Conservation (phyloP, 2,329 filamentous ascomycete genomes). For the Boeremia exigua region DNA sequence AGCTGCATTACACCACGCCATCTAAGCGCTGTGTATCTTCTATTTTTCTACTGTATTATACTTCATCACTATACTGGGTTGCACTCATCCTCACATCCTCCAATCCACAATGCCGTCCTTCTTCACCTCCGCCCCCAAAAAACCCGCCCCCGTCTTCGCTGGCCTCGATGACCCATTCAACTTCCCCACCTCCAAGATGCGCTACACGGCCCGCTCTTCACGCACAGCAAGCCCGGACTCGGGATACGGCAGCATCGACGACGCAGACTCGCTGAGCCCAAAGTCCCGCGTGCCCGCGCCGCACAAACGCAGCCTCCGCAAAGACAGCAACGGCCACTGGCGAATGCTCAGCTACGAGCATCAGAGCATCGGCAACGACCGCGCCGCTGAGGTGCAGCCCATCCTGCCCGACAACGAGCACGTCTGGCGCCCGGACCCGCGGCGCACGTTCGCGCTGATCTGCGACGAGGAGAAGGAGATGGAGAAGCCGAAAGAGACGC, state of each 20-base stretch:
- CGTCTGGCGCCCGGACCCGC: slow-evolving; percentile 27
- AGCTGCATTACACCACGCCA: background rate
- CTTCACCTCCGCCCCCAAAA: background rate
- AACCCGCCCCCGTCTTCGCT: slow-evolving; percentile 1
- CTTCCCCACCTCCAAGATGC: slow-evolving; percentile 7
- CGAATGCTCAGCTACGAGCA: background rate
- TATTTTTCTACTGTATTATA: background rate
- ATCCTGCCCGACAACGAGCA: slow-evolving; percentile 8
- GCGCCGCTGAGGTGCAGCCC: background rate
- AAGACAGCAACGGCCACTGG: slow-evolving; percentile 4
- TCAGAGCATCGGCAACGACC: slow-evolving; percentile 14
- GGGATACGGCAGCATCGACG: slow-evolving; percentile 23
- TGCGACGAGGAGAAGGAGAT: slow-evolving; percentile 1
- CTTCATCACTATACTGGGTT: background rate
- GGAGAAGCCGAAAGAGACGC: background rate
- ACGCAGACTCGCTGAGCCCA: slow-evolving; percentile 13
- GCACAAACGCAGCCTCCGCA: background rate
- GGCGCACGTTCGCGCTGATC: slow-evolving; percentile 22
- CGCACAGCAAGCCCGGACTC: slow-evolving; percentile 5
- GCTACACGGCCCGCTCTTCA: background rate
- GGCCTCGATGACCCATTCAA: slow-evolving; percentile 16
- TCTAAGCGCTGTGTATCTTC: background rate
- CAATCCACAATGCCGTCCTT: background rate
- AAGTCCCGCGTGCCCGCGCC: background rate
- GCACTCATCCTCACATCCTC: no score